Conservation (phyloP, 2,329 filamentous ascomycete genomes). For the Penicillium decumbens region DNA sequence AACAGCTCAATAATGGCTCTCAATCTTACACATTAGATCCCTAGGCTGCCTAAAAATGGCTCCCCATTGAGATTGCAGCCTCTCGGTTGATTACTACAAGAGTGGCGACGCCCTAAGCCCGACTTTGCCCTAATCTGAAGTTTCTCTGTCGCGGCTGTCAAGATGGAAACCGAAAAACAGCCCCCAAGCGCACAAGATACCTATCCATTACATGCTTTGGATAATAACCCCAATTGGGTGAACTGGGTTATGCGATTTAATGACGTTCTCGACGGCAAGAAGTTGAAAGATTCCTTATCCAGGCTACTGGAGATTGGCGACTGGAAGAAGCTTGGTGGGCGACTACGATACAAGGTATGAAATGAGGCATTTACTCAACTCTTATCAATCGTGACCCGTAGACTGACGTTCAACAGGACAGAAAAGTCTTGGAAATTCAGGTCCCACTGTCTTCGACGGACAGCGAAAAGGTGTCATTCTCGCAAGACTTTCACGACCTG, state of each 20-base stretch:
- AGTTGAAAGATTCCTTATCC: constrained; percentile 35
- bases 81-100: neutral
- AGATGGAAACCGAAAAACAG: neutral
- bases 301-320: constrained; percentile 42
- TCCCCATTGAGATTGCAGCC: neutral
- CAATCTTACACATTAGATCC: too few relatives aligned
- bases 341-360: constrained; percentile 41
- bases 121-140: neutral
- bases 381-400: neutral
- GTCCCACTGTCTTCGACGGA: neutral
- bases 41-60: neutral
- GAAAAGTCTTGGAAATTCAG: constrained; percentile 6
- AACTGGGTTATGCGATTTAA: constrained; percentile 41
- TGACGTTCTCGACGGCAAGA: constrained; percentile 44
- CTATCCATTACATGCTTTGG: constrained; percentile 14
- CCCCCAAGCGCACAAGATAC: neutral
- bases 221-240: constrained; percentile 19
- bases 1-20: too few relatives aligned
- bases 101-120: neutral
- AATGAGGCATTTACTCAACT: neutral
- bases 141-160: neutral
- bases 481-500: constrained; percentile 8
- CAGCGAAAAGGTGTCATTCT: constrained; percentile 8
- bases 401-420: constrained; percentile 1
- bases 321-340: constrained; percentile 48